Conservation (phyloP, 345 rosid genomes). For the Trapa bicornis region DNA sequence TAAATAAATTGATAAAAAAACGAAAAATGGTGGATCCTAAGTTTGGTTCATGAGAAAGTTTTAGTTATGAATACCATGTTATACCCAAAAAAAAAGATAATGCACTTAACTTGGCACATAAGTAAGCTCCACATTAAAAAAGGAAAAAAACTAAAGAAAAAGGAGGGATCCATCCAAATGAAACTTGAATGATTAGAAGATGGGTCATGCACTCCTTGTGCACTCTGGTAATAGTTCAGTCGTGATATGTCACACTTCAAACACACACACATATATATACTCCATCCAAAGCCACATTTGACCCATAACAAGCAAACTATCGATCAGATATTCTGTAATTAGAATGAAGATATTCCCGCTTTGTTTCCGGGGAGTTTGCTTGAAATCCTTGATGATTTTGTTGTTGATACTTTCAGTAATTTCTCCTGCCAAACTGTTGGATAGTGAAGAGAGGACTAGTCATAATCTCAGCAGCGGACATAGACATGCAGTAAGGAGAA, state of each 20-base stretch:
- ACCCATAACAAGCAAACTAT: neutral
- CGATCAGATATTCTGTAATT: neutral
- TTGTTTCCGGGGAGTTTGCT: neutral
- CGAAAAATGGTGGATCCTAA: too few species aligned
- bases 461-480: too few species aligned
- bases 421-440: neutral
- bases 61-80: too few species aligned
- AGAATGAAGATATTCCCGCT: neutral
- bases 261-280: neutral
- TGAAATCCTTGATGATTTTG: neutral
- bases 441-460: neutral
- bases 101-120: too few species aligned
- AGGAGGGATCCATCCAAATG: constrained; percentile 1
- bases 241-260: neutral
- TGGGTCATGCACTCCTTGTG: constrained; percentile 24
- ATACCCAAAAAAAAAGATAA: too few species aligned
- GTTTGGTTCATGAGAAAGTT: too few species aligned
- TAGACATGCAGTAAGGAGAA: constrained; percentile 16
- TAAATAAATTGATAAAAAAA: too few species aligned
- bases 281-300: neutral
- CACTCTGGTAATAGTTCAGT: neutral
- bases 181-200: constrained; percentile 26
- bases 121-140: too few species aligned
- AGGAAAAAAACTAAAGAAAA: too few species aligned
- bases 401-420: neutral